phyloP scores from a whole-genome alignment of 1,139 yeast species.

The Yarrowia galli region DNA sequence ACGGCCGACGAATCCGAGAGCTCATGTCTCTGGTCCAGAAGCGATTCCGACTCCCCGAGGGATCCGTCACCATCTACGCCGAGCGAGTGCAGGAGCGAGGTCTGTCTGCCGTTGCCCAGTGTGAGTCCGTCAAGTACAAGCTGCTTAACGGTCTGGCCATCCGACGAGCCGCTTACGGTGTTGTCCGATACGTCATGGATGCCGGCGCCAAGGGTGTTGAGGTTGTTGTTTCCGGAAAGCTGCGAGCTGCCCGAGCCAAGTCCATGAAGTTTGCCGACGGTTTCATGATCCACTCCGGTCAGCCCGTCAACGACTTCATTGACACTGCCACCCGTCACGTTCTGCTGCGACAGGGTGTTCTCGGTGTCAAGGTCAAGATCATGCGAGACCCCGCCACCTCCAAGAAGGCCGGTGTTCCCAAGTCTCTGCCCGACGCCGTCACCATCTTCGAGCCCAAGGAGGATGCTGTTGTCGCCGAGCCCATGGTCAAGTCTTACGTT shows the following conservation, averaged over 20 bases:
- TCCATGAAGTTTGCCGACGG: slow-evolving; percentile 99
- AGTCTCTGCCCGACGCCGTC: slow-evolving; percentile 93
- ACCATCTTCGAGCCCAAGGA: slow-evolving; percentile 97
- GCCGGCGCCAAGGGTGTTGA: slow-evolving; percentile 99
- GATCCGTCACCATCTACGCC: slow-evolving; percentile 93
- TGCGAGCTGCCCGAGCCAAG: slow-evolving; percentile 99
- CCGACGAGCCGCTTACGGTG: slow-evolving; percentile 99
- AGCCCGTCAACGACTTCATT: slow-evolving; percentile 98
- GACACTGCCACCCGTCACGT: slow-evolving; percentile 99
- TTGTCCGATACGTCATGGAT: slow-evolving; percentile 99
- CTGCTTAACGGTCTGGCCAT: slow-evolving; percentile 98
- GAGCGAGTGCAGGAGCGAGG: slow-evolving; percentile 99
- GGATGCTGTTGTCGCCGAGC: slow-evolving; percentile 86
- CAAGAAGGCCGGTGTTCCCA: slow-evolving; percentile 82
- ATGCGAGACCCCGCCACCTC: slow-evolving; percentile 98
- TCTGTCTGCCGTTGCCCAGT: slow-evolving; percentile 99
- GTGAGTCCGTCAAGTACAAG: slow-evolving; percentile 98
- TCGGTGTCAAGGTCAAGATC: slow-evolving; percentile 99
- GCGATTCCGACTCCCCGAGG: slow-evolving; percentile 97
- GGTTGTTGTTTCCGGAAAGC: slow-evolving; percentile 98
- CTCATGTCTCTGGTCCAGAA: slow-evolving; percentile 96
- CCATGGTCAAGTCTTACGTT: slow-evolving; percentile 63
- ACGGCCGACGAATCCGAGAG: slow-evolving; percentile 99
- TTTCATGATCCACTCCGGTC: slow-evolving; percentile 99
- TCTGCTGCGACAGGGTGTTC: slow-evolving; percentile 99